Evolutionary conservation across 108 stramenopile species (phyloP), one percentile per base, ranked within the genome.

Genomic region (Skeletonema costatum): DNA sequence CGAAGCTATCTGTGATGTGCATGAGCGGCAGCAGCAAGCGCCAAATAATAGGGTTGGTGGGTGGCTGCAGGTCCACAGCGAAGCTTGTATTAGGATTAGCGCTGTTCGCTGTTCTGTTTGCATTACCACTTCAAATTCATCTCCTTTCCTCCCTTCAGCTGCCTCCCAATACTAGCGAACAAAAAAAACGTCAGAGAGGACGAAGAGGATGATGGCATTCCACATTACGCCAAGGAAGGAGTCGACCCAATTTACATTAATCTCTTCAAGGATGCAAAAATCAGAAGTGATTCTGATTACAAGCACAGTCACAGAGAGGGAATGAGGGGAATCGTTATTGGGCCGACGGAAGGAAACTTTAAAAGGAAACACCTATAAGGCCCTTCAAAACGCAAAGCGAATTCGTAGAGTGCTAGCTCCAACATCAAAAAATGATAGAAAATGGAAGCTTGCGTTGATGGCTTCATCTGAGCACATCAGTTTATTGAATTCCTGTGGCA

Each of bases 371-470:
- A 70, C 69, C 14, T 8, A 21, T 16, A 70, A 60, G 59, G 69
- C 69, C 21, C 59, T 70, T 21, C 51, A 25, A 60, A 70, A 70
- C 32, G 69, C 60, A 14, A 44, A 48, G 21, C 51, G 51, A n/a
- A 58, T 60, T 17, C 69, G 69, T 35, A 70, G 51, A 21, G 58
- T 70, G 10, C 69, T 70, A 12, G 10, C 10, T 41, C 30, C 21
- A 66, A 36, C 4, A 6, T 36, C 35, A 36, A 10, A 38, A 65
- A 25, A 25, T 25, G 69, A 59, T 60, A 32, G 19, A 12, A 60
- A 21, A 32, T 10, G 12, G 25, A 70, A 70, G 6, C 11, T 70
- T 19, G 69, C 69, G 7, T 70, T 70, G 60, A 60, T 70, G 60
- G 12, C 69, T 14, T 70, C 69, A 11, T 11, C 21, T 21, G 58